A percentile compares a stretch with the other conserved stretches of the same genome.
phyloP scores from a whole-genome alignment of 305 asterid species.

The Fraxinus sp. region DNA sequence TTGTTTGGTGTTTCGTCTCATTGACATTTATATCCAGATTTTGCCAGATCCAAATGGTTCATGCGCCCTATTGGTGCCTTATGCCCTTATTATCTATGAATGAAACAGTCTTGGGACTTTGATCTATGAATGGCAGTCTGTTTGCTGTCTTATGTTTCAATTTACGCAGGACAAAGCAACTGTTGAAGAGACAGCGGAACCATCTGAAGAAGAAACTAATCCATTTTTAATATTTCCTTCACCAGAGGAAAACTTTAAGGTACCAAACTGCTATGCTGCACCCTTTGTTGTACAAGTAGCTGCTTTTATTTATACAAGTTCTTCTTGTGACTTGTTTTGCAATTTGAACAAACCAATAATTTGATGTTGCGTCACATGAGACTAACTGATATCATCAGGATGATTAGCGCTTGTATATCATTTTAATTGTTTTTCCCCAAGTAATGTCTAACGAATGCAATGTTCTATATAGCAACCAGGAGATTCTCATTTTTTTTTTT shows the following conservation, averaged over 20 bases:
- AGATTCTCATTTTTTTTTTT: not conserved
- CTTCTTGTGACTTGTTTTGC: not conserved
- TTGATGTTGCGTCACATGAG: not conserved
- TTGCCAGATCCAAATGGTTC: slow-evolving; percentile 9
- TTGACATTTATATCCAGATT: not conserved
- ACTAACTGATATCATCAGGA: not conserved
- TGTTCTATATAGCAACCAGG: not conserved
- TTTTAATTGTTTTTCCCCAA: not conserved
- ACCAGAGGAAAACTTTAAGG: slow-evolving; percentile 85
- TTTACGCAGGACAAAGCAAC: slow-evolving; percentile 56
- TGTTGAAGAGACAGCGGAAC: slow-evolving; percentile 57
- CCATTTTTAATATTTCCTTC: slow-evolving; percentile 81
- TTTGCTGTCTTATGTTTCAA: slow-evolving; percentile 7
- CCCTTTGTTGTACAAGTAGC: slow-evolving; percentile 12
- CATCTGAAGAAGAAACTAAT: slow-evolving; percentile 79
- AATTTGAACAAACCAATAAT: not conserved
- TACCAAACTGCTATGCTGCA: slow-evolving; percentile 16
- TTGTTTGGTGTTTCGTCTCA: not conserved
- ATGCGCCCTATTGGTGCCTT: slow-evolving; percentile 8
- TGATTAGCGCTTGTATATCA: not conserved
- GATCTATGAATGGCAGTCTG: slow-evolving; percentile 11
- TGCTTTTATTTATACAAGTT: not conserved
- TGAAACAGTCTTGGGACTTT: not conserved
- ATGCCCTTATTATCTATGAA: not conserved
- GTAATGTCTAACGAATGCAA: not conserved